Evolutionary conservation across 2,329 filamentous ascomycete genomes (phyloP).

Genomic region (Fusarium drepaniforme): DNA sequence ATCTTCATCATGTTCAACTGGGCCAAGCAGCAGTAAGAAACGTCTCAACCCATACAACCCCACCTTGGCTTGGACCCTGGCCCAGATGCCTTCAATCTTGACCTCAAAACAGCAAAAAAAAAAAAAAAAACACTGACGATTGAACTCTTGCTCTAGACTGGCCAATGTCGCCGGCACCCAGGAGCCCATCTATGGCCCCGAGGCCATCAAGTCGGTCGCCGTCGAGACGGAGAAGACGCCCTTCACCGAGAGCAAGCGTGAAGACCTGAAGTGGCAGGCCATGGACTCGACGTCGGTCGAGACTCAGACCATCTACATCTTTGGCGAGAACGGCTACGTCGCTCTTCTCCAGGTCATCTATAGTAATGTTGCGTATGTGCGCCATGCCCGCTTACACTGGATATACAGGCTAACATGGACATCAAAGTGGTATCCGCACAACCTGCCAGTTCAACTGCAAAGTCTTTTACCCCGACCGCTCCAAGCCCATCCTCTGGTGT

Average conservation of each 20-base stretch:
- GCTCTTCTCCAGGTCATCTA: conserved; percentile 94
- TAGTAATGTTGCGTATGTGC: conserved; percentile 90
- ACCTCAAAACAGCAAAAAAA: conserved; percentile 22
- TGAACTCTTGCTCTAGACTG: conserved; percentile 59
- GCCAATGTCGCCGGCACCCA: conserved; percentile 92
- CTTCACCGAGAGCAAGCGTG: conserved; percentile 82
- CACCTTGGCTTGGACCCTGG: conserved; percentile 19
- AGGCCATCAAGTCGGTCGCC: conserved; percentile 87
- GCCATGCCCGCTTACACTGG: neutral
- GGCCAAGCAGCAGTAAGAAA: conserved; percentile 87
- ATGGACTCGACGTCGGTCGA: conserved; percentile 91
- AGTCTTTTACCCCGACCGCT: conserved; percentile 82
- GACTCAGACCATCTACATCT: conserved; percentile 94
- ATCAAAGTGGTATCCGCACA: conserved; percentile 82
- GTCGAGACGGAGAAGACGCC: conserved; percentile 82
- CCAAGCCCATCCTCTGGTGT: conserved; percentile 84
- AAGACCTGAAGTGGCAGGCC: conserved; percentile 85
- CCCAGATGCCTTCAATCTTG: neutral
- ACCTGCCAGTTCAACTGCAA: conserved; percentile 96
- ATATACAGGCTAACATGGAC: conserved; percentile 23
- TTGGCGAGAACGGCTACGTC: conserved; percentile 80
- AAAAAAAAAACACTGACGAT: conserved; percentile 37
- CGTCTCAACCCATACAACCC: conserved; percentile 15
- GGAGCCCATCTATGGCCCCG: conserved; percentile 94
- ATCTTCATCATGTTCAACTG: conserved; percentile 84